These are phyloP conservation scores for Aegle marmelos DNA, from an alignment of 345 rosid species.

Conservation along the genomic window DNA sequence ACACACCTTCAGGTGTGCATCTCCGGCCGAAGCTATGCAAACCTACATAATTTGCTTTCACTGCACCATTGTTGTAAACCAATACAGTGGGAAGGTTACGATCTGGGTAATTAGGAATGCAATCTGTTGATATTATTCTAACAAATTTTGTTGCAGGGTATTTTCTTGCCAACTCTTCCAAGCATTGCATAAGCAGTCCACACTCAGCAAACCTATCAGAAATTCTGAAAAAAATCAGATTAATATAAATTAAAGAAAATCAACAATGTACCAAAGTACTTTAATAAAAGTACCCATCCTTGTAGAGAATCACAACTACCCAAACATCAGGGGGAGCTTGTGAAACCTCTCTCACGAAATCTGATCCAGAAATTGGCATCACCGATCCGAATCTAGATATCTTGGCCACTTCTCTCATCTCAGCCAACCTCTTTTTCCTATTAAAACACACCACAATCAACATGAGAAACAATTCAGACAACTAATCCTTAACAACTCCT, in stretches of 20 bases:
- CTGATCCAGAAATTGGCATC: conserved; percentile 84
- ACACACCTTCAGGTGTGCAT: conserved; percentile 89
- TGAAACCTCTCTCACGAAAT: conserved; percentile 85
- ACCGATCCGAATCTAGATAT: conserved; percentile 69
- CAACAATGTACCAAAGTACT: neutral
- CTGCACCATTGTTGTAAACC: conserved; percentile 84
- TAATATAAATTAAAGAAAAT: neutral
- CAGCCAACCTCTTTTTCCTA: conserved; percentile 91
- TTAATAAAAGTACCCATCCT: conserved; percentile 65
- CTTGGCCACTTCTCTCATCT: conserved; percentile 73
- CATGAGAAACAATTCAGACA: neutral
- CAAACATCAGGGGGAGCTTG: conserved; percentile 92
- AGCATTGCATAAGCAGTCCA: conserved; percentile 64
- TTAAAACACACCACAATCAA: conserved; percentile 18
- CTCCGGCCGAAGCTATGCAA: conserved; percentile 73
- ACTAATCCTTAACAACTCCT: neutral
- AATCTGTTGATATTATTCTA: conserved; percentile 91
- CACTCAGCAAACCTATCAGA: conserved; percentile 64
- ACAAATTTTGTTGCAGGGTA: conserved; percentile 95
- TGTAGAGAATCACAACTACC: conserved; percentile 91
- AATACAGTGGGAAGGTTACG: conserved; percentile 81
- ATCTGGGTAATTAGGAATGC: conserved; percentile 94
- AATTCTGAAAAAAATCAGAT: neutral
- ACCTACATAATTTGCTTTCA: conserved; percentile 92
- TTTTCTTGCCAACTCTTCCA: conserved; percentile 78